phyloP scores from a whole-genome alignment of 805 yeast species.

The Jamesozyma piceae region DNA sequence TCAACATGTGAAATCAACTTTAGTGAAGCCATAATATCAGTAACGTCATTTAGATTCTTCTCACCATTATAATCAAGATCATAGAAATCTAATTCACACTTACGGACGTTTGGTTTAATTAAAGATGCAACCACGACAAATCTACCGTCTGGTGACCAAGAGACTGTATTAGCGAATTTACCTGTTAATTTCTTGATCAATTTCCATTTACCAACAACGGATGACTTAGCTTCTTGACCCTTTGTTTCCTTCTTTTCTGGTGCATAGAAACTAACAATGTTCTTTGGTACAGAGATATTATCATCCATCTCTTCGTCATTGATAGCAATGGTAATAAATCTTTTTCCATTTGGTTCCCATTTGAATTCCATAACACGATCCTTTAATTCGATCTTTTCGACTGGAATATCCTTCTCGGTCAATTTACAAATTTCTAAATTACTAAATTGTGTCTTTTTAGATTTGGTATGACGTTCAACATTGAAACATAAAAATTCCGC shows the following conservation, averaged over 20 bases:
- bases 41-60: conserved; percentile 24
- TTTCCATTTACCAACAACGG: conserved; percentile 44
- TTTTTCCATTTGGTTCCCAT: conserved; percentile 92
- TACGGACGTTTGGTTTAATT: conserved; percentile 36
- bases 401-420: conserved; percentile 84
- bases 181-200: conserved; percentile 48
- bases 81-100: conserved; percentile 72
- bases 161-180: conserved; percentile 61
- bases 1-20: conserved; percentile 55
- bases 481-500: conserved; percentile 80
- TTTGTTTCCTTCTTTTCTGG: conserved; percentile 55
- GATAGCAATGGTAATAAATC: conserved; percentile 73
- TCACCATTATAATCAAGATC: conserved; percentile 81
- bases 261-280: conserved; percentile 70
- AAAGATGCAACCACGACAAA: conserved; percentile 51
- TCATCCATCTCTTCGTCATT: conserved; percentile 37
- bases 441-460: conserved; percentile 84
- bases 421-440: conserved; percentile 86
- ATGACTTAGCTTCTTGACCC: conserved; percentile 29
- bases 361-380: conserved; percentile 81
- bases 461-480: conserved; percentile 94
- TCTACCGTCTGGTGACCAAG: conserved; percentile 92
- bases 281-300: conserved; percentile 57
- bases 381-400: conserved; percentile 86
- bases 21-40: conserved; percentile 47